Conservation (phyloP, 768 basidiomycete species). For the Leucocoprinus leucothites region DNA sequence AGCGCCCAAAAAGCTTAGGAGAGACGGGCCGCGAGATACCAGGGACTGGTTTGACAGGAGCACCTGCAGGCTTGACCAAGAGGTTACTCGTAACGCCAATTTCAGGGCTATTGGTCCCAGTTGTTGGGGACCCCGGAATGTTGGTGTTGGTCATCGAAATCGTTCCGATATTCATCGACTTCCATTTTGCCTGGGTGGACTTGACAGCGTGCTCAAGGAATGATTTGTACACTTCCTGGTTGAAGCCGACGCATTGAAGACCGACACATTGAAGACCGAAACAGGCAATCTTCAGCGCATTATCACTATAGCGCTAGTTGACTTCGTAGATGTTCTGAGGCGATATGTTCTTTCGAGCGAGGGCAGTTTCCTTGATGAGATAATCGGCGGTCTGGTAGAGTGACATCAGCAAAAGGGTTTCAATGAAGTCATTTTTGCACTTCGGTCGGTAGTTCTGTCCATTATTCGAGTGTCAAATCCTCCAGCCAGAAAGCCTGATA, state of each 20-base stretch:
- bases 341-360: constrained; percentile 69
- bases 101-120: background rate
- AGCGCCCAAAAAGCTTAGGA: constrained; percentile 1
- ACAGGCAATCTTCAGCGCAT: constrained; percentile 72
- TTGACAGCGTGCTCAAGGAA: constrained; percentile 62
- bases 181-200: constrained; percentile 40
- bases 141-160: background rate
- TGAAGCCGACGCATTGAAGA: constrained; percentile 77
- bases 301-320: constrained; percentile 65
- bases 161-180: constrained; percentile 6
- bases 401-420: constrained; percentile 5
- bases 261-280: constrained; percentile 71
- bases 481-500: constrained; percentile 67
- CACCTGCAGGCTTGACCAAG: background rate
- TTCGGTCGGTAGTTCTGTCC: constrained; percentile 63
- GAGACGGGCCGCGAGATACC: constrained; percentile 3
- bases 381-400: constrained; percentile 54
- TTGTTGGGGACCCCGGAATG: too few relatives aligned
- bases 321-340: constrained; percentile 79
- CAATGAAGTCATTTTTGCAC: constrained; percentile 29
- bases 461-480: constrained; percentile 64
- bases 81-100: background rate
- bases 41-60: background rate
- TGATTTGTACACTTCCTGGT: constrained; percentile 57
- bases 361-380: constrained; percentile 69